Evolutionary conservation across 352 stramenopile species (phyloP), one percentile per base, ranked within the genome.

Genomic region (Blastocystis sp.): DNA sequence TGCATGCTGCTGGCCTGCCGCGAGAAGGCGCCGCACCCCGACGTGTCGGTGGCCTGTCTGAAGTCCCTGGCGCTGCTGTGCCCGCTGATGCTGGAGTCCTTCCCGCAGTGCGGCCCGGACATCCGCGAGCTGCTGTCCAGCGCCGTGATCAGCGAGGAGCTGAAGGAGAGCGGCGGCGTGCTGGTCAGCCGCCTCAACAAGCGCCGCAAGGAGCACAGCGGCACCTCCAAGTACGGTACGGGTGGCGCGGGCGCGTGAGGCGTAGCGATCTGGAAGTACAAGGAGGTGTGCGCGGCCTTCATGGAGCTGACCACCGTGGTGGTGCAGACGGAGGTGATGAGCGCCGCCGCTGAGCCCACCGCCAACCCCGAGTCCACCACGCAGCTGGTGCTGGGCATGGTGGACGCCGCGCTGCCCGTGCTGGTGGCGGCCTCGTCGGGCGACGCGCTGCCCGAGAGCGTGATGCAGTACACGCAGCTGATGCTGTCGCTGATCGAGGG

Each of bases 211-310:
- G 71, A 65, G n/a, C 43, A 21, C 21, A 40, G 19, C 28, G 28
- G 23, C 60, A 40, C 28, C 3, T n/a, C 38, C 23, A 53, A 60
- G 71, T 81, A 81, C 23, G 43, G 71, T 81, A 81, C 1, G 71
- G 28, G 43, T 45, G 48, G 40, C 61, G 45, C 10, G 52, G 17
- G 28, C 48, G 40, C 2, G 34, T 2, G n/a, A 1, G 38, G 4
- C 43, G 71, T 64, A 81, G 71, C 71, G 28, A 81, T 81, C 43
- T 81, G 71, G 71, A 62, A 64, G 56, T 65, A 81, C 43, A 21
- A 56, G 17, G 38, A 41, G 48, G 38, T 81, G n/a, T 59, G 43
- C 21, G 19, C 14, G 38, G 71, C 28, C 5, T 81, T 81, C 48
- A 40, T 43, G 38, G 23, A n/a, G n/a, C 71, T 81, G 2, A 66